Percentiles rank a stretch among this genome's conserved stretches.
Evolutionary conservation across 2,329 filamentous ascomycete species (phyloP).

Genomic region (Dothistroma pini): DNA sequence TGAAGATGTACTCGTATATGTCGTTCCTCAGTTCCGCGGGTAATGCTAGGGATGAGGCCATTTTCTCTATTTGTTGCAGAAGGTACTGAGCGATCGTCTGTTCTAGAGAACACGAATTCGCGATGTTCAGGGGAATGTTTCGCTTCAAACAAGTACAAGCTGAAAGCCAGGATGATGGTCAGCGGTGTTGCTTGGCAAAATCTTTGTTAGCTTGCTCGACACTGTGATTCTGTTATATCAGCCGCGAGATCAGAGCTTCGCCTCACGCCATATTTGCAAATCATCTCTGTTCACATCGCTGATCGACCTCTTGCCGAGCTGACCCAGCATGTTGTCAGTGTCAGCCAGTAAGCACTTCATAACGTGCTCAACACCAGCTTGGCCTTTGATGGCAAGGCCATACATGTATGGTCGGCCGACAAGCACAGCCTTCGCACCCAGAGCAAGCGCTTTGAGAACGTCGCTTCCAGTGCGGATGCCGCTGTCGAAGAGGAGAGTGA

Average conservation of each 20-base stretch:
- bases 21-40: background rate
- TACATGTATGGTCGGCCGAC: conserved; percentile 58
- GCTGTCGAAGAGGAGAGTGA: conserved; percentile 50
- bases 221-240: background rate
- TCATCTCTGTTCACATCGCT: conserved; percentile 21
- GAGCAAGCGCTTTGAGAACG: conserved; percentile 50
- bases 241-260: conserved; percentile 14
- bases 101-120: background rate
- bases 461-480: conserved; percentile 51
- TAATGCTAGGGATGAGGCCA: background rate
- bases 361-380: conserved; percentile 50
- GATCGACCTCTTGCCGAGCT: conserved; percentile 21
- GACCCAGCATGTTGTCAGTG: conserved; percentile 24
- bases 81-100: background rate
- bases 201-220: background rate
- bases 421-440: conserved; percentile 58
- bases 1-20: background rate
- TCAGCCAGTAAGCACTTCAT: conserved; percentile 25
- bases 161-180: background rate
- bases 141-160: background rate
- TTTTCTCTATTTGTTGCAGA: background rate
- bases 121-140: background rate
- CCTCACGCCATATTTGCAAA: conserved; percentile 18
- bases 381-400: conserved; percentile 55
- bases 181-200: background rate